Conservation (phyloP, 208 protist genomes). For the Trypanosoma scelopori region DNA sequence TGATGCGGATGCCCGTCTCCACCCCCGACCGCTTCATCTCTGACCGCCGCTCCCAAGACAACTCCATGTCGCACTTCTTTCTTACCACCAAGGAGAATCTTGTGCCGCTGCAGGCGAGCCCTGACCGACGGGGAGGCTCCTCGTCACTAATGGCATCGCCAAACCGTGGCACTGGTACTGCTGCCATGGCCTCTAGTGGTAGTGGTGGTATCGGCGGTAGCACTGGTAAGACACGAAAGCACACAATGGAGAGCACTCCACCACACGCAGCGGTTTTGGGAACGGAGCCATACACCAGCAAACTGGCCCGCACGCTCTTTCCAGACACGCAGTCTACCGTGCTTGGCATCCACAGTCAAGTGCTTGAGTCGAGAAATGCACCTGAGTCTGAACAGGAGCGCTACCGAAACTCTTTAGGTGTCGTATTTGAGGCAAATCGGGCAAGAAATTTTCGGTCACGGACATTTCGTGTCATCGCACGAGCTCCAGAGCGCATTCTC, state of each 20-base stretch:
- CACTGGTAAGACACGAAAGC: slow-evolving; percentile 15
- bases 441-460: slow-evolving; percentile 75
- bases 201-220: slow-evolving; percentile 1
- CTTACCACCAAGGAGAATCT: slow-evolving; percentile 75
- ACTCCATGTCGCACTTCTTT: slow-evolving; percentile 67
- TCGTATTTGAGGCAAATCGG: slow-evolving; percentile 84
- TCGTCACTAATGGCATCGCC: slow-evolving; percentile 22
- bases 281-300: slow-evolving; percentile 80
- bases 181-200: not conserved
- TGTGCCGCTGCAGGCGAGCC: slow-evolving; percentile 45
- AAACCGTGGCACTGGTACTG: slow-evolving; percentile 1
- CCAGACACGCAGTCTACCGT: slow-evolving; percentile 67
- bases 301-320: slow-evolving; percentile 77
- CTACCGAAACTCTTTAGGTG: slow-evolving; percentile 67
- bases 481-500: slow-evolving; percentile 95
- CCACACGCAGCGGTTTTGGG: slow-evolving; percentile 20
- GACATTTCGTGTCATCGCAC: slow-evolving; percentile 89
- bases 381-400: slow-evolving; percentile 42
- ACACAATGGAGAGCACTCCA: slow-evolving; percentile 13
- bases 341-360: slow-evolving; percentile 48
- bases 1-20: slow-evolving; percentile 4
- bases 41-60: slow-evolving; percentile 51
- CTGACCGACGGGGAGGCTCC: slow-evolving; percentile 28
- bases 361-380: slow-evolving; percentile 20
- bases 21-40: slow-evolving; percentile 76